A percentile compares a stretch with the other conserved stretches of the same genome.
These are phyloP conservation scores for Conticribra guillardii DNA, from an alignment of 108 stramenopile genomes.

Conservation along the genomic window DNA sequence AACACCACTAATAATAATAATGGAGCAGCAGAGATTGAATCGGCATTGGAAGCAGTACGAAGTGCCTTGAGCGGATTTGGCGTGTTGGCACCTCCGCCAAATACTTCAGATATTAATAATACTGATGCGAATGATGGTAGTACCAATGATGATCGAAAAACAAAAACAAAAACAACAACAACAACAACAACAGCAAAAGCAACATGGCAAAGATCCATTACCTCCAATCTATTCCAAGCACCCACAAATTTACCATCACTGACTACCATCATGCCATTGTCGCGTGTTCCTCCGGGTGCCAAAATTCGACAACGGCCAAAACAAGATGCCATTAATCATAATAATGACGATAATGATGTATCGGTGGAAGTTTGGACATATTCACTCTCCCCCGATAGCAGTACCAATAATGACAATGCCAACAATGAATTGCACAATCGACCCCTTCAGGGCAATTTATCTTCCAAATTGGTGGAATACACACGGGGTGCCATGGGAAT, in stretches of 20 bases:
- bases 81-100: neutral
- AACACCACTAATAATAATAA: neutral
- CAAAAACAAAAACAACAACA: neutral
- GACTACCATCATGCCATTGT: slow-evolving; percentile 41
- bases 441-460: slow-evolving; percentile 71
- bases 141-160: no score
- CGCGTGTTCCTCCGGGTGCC: slow-evolving; percentile 37
- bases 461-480: slow-evolving; percentile 77
- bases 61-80: neutral
- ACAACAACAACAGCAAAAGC: neutral
- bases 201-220: slow-evolving; percentile 16
- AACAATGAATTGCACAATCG: slow-evolving; percentile 29
- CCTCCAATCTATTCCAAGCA: slow-evolving; percentile 32
- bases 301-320: slow-evolving; percentile 18
- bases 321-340: neutral
- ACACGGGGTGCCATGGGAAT: slow-evolving; percentile 73
- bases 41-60: neutral
- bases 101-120: no score
- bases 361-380: slow-evolving; percentile 47
- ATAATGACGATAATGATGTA: slow-evolving; percentile 16
- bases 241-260: slow-evolving; percentile 27
- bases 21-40: neutral
- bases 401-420: neutral
- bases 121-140: no score
- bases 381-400: slow-evolving; percentile 22